These are phyloP conservation scores for Trichosporon ovoides DNA, from an alignment of 1,284 basidiomycete species.

Conservation along the genomic window DNA sequence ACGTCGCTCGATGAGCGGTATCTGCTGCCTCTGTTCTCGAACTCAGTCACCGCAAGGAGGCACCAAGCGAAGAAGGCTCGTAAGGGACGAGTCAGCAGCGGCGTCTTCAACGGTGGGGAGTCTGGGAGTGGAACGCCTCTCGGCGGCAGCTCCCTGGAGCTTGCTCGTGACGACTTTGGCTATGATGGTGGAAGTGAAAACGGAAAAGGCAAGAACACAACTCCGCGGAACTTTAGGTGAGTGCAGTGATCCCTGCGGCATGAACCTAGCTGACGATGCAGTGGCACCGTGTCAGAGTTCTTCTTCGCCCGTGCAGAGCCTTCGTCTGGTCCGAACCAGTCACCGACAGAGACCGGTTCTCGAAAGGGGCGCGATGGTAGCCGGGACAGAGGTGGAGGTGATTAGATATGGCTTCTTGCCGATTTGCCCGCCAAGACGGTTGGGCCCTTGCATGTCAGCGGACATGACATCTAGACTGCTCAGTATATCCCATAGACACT, in stretches of 20 bases:
- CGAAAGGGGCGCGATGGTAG: not conserved
- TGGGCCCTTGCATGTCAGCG: not conserved
- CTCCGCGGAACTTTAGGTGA: slow-evolving; percentile 43
- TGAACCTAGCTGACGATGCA: slow-evolving; percentile 11
- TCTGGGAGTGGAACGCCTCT: slow-evolving; percentile 29
- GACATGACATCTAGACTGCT: not conserved
- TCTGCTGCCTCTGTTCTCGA: slow-evolving; percentile 88
- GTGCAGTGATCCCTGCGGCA: slow-evolving; percentile 10
- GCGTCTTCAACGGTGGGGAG: slow-evolving; percentile 30
- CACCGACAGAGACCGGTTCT: not conserved
- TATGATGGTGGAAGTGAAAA: slow-evolving; percentile 44
- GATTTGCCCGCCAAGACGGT: not conserved
- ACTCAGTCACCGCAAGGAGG: slow-evolving; percentile 80
- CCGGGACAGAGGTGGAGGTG: slow-evolving; percentile 3
- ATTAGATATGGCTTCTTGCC: not conserved
- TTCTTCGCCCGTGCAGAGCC: slow-evolving; percentile 35
- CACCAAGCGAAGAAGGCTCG: slow-evolving; percentile 73
- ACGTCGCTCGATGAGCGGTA: slow-evolving; percentile 91
- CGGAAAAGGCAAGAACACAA: slow-evolving; percentile 41
- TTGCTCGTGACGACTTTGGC: slow-evolving; percentile 26
- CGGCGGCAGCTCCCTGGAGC: slow-evolving; percentile 28
- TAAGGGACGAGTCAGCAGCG: slow-evolving; percentile 17
- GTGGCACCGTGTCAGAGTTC: slow-evolving; percentile 39
- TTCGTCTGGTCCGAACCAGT: not conserved
- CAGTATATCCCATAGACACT: not conserved